Conservation (phyloP, 352 stramenopile genomes). For the Pythium brachiatum region DNA sequence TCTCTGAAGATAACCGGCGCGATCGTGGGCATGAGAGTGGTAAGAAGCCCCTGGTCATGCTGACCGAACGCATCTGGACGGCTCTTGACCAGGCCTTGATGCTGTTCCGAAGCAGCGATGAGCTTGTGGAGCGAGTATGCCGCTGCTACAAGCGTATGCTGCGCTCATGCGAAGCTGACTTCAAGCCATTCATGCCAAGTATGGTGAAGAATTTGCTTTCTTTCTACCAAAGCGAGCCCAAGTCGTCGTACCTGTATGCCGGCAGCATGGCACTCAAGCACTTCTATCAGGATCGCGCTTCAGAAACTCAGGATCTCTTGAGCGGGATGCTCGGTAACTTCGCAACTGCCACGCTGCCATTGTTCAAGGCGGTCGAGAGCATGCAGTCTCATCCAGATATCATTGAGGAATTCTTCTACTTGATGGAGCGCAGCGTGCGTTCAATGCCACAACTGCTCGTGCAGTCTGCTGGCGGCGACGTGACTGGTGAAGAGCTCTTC, state of each 20-base stretch:
- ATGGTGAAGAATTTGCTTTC: slow-evolving; percentile 75
- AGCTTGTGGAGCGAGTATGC: slow-evolving; percentile 81
- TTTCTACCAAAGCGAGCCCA: slow-evolving; percentile 76
- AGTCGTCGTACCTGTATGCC: slow-evolving; percentile 84
- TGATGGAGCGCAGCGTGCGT: slow-evolving; percentile 89
- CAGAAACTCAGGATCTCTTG: slow-evolving; percentile 35
- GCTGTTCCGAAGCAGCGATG: slow-evolving; percentile 72
- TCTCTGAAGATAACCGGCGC: slow-evolving; percentile 31
- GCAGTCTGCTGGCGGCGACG: slow-evolving; percentile 13
- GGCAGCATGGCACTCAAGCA: slow-evolving; percentile 85
- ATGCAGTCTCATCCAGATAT: slow-evolving; percentile 89
- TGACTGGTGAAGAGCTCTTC: slow-evolving; percentile 46
- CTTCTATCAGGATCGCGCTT: slow-evolving; percentile 33
- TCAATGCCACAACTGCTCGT: slow-evolving; percentile 80
- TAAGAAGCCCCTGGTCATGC: slow-evolving; percentile 52
- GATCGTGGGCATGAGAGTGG: not conserved
- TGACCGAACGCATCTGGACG: slow-evolving; percentile 80
- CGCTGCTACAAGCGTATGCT: slow-evolving; percentile 88
- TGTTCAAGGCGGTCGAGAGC: slow-evolving; percentile 63
- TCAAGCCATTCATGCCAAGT: slow-evolving; percentile 66
- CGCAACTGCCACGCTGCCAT: slow-evolving; percentile 73
- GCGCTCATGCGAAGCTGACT: slow-evolving; percentile 53
- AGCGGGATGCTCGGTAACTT: slow-evolving; percentile 61
- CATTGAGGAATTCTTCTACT: slow-evolving; percentile 96
- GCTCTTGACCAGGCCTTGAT: slow-evolving; percentile 75